These are phyloP conservation scores for Cutaneotrichosporon sp. DNA, from an alignment of 1,284 basidiomycete genomes.

Conservation along the genomic window DNA sequence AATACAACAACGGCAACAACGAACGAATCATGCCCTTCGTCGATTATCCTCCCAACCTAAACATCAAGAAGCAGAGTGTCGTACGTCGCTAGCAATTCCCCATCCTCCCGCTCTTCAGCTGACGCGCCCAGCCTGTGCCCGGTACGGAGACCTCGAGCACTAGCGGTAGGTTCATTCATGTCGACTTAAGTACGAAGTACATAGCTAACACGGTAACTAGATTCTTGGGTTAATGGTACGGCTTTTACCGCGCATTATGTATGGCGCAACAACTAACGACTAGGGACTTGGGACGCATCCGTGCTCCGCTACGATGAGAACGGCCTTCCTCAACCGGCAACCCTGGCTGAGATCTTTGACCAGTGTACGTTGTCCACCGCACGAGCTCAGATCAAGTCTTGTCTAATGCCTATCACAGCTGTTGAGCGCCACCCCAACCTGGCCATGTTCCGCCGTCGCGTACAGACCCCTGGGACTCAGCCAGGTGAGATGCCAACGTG, in stretches of 20 bases:
- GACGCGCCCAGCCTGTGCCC: slow-evolving; percentile 28
- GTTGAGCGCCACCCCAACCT: slow-evolving; percentile 35
- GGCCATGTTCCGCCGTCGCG: slow-evolving; percentile 36
- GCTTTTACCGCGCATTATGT: background rate
- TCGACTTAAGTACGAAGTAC: no score
- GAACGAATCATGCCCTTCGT: no score
- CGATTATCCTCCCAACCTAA: slow-evolving; percentile 26
- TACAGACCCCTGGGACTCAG: slow-evolving; percentile 24
- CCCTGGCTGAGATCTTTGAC: slow-evolving; percentile 45
- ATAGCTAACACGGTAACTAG: background rate
- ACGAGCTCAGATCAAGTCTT: background rate
- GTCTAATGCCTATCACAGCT: slow-evolving; percentile 27
- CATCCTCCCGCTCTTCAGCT: background rate
- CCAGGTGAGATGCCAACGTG: slow-evolving; percentile 23
- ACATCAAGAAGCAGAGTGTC: slow-evolving; percentile 34
- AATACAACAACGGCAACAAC: slow-evolving; percentile 20
- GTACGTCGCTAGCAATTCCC: slow-evolving; percentile 20
- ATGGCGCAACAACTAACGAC: background rate
- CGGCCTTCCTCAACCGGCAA: slow-evolving; percentile 25
- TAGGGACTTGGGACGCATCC: slow-evolving; percentile 6
- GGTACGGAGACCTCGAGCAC: slow-evolving; percentile 29
- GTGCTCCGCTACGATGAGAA: slow-evolving; percentile 5
- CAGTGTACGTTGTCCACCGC: slow-evolving; percentile 29
- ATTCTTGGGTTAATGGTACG: slow-evolving; percentile 7
- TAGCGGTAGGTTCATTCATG: slow-evolving; percentile 25